Evolutionary conservation across 2,329 filamentous ascomycete genomes (phyloP).

Genomic region (Elsinoe necatrix): DNA sequence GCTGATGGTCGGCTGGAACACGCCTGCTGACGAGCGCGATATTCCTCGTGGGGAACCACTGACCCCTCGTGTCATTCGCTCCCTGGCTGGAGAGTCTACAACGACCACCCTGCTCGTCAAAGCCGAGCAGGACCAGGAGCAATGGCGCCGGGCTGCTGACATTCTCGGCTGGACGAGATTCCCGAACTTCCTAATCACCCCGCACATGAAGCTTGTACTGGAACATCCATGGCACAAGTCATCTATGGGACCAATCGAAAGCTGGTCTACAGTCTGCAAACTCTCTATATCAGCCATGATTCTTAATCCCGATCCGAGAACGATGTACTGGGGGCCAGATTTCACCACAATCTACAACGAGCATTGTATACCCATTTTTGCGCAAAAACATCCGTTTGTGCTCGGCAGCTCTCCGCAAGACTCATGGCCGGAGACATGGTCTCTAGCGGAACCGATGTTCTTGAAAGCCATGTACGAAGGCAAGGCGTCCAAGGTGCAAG

Average conservation of each 20-base stretch:
- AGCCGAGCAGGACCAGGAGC: neutral
- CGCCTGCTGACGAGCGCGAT: neutral
- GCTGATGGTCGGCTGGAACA: slow-evolving; percentile 8
- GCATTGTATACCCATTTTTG: slow-evolving; percentile 23
- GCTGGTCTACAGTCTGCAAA: slow-evolving; percentile 3
- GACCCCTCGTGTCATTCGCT: neutral
- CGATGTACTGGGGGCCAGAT: slow-evolving; percentile 26
- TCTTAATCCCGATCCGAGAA: slow-evolving; percentile 9
- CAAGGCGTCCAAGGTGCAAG: slow-evolving; percentile 17
- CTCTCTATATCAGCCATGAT: slow-evolving; percentile 10
- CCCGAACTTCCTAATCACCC: slow-evolving; percentile 3
- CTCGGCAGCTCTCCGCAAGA: slow-evolving; percentile 20
- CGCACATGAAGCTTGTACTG: slow-evolving; percentile 1
- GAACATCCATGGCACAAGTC: slow-evolving; percentile 8
- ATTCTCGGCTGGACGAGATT: slow-evolving; percentile 1
- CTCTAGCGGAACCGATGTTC: slow-evolving; percentile 20
- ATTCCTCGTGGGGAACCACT: neutral
- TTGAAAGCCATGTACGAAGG: slow-evolving; percentile 20
- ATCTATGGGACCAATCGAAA: slow-evolving; percentile 3
- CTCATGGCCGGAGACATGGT: slow-evolving; percentile 23
- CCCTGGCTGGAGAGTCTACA: neutral
- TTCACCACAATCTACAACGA: slow-evolving; percentile 28
- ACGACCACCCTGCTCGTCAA: neutral
- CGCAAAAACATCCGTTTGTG: slow-evolving; percentile 22
- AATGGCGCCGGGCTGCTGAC: slow-evolving; percentile 2